phyloP scores from a whole-genome alignment of 176 grass and related monocot genomes.

The Neostapfia colusana region DNA sequence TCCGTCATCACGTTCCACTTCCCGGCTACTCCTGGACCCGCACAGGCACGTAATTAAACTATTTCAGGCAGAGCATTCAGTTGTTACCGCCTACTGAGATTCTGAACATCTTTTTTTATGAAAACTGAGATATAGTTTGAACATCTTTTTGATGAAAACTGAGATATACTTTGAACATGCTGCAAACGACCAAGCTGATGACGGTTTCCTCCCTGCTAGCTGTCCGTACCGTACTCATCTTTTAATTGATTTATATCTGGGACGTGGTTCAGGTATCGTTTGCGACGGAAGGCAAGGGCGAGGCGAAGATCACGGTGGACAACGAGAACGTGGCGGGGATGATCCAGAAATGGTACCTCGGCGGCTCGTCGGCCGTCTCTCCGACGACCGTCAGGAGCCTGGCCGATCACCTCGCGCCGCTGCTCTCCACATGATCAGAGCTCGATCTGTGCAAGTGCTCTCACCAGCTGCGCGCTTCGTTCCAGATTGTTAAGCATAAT shows the following conservation, averaged over 20 bases:
- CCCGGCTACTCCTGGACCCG: background rate
- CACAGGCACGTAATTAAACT: slow-evolving; percentile 20
- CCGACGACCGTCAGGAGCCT: slow-evolving; percentile 59
- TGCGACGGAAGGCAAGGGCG: slow-evolving; percentile 62
- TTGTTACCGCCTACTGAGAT: too few species aligned
- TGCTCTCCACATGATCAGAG: slow-evolving; percentile 41
- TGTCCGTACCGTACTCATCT: too few species aligned
- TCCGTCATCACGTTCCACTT: slow-evolving; percentile 74
- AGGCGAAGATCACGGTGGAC: slow-evolving; percentile 52
- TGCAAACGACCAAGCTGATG: background rate
- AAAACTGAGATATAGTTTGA: too few species aligned
- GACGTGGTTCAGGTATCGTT: slow-evolving; percentile 52
- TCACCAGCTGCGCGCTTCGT: too few species aligned
- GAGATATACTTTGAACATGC: background rate
- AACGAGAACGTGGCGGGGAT: slow-evolving; percentile 57
- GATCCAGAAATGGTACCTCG: slow-evolving; percentile 85
- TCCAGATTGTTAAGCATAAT: too few species aligned
- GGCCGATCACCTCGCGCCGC: slow-evolving; percentile 36
- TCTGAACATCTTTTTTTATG: too few species aligned
- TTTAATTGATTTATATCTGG: too few species aligned
- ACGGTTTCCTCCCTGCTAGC: too few species aligned
- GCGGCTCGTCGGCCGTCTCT: slow-evolving; percentile 57
- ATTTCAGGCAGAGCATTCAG: too few species aligned
- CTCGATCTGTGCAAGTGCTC: too few species aligned
- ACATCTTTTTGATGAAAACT: too few species aligned